Percentiles rank a stretch among this genome's conserved stretches.
These are phyloP conservation scores for Fomitopsis schrenkii DNA, from an alignment of 1,284 basidiomycete genomes.

Conservation along the genomic window DNA sequence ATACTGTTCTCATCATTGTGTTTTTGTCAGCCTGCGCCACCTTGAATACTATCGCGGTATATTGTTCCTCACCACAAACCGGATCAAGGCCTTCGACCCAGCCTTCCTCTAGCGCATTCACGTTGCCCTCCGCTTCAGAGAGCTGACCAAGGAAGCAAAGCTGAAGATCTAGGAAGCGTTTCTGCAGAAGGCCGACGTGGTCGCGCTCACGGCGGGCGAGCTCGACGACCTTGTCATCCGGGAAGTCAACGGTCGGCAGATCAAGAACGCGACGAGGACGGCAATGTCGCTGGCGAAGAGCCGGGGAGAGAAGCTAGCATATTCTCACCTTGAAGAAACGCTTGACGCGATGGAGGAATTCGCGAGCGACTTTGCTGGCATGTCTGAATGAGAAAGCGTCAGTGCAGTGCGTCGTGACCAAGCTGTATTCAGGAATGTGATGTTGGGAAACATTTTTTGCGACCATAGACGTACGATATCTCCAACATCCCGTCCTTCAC, in stretches of 20 bases:
- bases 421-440: too few species aligned
- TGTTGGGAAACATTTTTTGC: too few species aligned
- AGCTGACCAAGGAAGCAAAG: constrained; percentile 45
- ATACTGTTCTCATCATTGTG: background rate
- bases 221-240: constrained; percentile 41
- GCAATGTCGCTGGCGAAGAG: constrained; percentile 55
- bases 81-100: constrained; percentile 59
- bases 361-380: background rate
- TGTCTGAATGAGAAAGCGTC: background rate
- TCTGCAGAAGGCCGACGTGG: constrained; percentile 33
- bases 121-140: constrained; percentile 55
- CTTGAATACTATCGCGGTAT: constrained; percentile 64
- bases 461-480: too few species aligned
- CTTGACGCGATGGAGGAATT: constrained; percentile 60
- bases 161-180: constrained; percentile 55
- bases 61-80: constrained; percentile 68
- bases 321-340: constrained; percentile 49
- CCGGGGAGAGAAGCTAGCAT: constrained; percentile 38
- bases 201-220: constrained; percentile 28
- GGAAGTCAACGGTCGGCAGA: constrained; percentile 56
- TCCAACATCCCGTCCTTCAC: too few species aligned
- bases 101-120: constrained; percentile 67
- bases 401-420: too few species aligned
- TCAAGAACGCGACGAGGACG: constrained; percentile 61
- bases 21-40: constrained; percentile 37